phyloP scores from a whole-genome alignment of 176 grass and related monocot genomes.

The Bothriochloa decipiens region DNA sequence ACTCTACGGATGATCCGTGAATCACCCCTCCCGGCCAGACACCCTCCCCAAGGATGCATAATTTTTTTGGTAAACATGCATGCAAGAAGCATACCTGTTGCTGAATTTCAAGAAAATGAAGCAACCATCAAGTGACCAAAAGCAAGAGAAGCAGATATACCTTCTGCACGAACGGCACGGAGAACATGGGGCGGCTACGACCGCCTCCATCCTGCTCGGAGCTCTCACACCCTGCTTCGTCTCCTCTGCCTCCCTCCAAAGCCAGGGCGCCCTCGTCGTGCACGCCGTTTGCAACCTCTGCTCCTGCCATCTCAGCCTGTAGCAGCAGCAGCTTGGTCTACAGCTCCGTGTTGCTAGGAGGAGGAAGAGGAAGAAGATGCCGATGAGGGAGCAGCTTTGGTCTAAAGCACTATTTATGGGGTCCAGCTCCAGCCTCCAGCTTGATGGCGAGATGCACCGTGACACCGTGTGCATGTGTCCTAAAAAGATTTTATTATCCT shows the following conservation, averaged over 20 bases:
- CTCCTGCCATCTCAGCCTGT: slow-evolving; percentile 35
- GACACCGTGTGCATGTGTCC: slow-evolving; percentile 1
- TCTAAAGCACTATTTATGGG: slow-evolving; percentile 9
- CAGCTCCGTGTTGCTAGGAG: not conserved
- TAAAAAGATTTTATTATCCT: slow-evolving; percentile 34
- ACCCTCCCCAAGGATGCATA: no score
- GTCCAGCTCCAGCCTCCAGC: not conserved
- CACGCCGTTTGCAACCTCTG: slow-evolving; percentile 37
- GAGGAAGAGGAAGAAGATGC: not conserved
- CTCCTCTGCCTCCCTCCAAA: slow-evolving; percentile 48
- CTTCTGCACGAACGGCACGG: slow-evolving; percentile 50
- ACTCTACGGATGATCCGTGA: no score
- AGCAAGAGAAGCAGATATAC: slow-evolving; percentile 25
- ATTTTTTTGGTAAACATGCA: not conserved
- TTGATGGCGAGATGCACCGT: not conserved
- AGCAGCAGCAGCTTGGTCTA: not conserved
- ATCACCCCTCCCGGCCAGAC: no score
- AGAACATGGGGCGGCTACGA: slow-evolving; percentile 26
- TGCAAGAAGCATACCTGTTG: not conserved
- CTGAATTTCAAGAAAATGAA: not conserved
- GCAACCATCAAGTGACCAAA: not conserved
- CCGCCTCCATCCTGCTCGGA: slow-evolving; percentile 23
- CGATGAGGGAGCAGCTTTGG: not conserved
- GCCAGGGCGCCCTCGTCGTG: slow-evolving; percentile 18
- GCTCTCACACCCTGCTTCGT: slow-evolving; percentile 28